These are phyloP conservation scores for Lentinula aciculospora DNA, from an alignment of 768 basidiomycete species.

Conservation along the genomic window DNA sequence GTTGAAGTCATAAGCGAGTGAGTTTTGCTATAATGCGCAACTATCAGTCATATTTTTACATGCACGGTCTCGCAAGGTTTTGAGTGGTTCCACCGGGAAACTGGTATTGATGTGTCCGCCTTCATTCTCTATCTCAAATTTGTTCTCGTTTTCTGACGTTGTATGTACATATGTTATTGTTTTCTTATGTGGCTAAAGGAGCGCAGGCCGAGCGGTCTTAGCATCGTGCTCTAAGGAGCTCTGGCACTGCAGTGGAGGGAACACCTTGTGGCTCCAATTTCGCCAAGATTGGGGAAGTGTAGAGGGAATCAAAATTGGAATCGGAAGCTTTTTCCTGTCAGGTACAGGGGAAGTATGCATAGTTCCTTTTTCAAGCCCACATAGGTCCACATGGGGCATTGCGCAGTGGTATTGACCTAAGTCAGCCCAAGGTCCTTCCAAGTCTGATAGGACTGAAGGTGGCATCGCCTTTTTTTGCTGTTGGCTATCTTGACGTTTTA, in stretches of 20 bases:
- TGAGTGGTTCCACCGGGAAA: no score
- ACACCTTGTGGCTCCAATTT: no score
- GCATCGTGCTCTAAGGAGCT: neutral
- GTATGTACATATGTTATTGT: neutral
- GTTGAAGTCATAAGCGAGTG: no score
- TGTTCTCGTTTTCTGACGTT: neutral
- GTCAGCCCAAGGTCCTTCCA: neutral
- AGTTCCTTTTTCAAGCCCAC: neutral
- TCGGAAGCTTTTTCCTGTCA: neutral
- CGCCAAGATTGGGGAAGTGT: no score
- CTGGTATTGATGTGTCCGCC: no score
- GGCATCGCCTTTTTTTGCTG: neutral
- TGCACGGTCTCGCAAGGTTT: no score
- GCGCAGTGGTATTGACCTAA: neutral
- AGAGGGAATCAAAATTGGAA: neutral
- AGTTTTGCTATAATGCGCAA: no score
- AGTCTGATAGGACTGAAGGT: neutral
- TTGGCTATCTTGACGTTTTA: neutral
- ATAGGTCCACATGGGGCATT: neutral
- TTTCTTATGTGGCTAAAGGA: neutral
- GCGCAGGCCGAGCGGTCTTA: neutral
- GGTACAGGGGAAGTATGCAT: neutral
- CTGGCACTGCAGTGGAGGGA: neutral
- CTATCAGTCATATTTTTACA: no score
- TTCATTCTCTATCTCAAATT: neutral